These are phyloP conservation scores for Magnusiomyces sp. DNA, from an alignment of 1,139 yeast species.

Conservation along the genomic window DNA sequence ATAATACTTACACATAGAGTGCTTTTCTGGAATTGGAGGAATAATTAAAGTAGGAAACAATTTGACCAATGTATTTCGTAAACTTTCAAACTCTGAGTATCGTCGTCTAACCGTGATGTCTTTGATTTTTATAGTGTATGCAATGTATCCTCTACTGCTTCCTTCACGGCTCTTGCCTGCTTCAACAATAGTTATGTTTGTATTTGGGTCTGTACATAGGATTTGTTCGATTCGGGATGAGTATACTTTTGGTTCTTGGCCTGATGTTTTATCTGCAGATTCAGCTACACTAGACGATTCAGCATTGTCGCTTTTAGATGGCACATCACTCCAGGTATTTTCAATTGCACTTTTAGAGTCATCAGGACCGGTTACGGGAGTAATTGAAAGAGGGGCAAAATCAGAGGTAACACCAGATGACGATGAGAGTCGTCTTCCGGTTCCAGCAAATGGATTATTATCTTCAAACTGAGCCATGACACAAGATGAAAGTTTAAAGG, in stretches of 20 bases:
- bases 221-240: conserved; percentile 34
- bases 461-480: conserved; percentile 36
- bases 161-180: conserved; percentile 79
- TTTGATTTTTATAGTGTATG: conserved; percentile 63
- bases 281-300: conserved; percentile 13
- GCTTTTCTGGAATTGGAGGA: conserved; percentile 96
- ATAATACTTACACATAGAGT: conserved; percentile 37
- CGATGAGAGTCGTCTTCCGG: conserved; percentile 22
- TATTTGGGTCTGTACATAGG: conserved; percentile 28
- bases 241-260: conserved; percentile 17
- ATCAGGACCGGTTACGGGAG: neutral
- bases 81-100: conserved; percentile 84
- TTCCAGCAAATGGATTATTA: conserved; percentile 38
- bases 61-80: conserved; percentile 59
- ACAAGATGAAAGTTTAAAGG: no score
- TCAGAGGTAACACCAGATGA: conserved; percentile 13
- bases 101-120: conserved; percentile 65
- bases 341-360: no score
- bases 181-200: conserved; percentile 52
- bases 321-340: neutral
- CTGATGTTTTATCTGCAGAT: conserved; percentile 4
- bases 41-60: conserved; percentile 75
- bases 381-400: conserved; percentile 11
- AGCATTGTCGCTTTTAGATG: neutral
- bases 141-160: conserved; percentile 60